Percentiles rank a stretch among this genome's conserved stretches.
phyloP scores from a whole-genome alignment of 129 eudicot species.

The Flaveria bidentis region DNA sequence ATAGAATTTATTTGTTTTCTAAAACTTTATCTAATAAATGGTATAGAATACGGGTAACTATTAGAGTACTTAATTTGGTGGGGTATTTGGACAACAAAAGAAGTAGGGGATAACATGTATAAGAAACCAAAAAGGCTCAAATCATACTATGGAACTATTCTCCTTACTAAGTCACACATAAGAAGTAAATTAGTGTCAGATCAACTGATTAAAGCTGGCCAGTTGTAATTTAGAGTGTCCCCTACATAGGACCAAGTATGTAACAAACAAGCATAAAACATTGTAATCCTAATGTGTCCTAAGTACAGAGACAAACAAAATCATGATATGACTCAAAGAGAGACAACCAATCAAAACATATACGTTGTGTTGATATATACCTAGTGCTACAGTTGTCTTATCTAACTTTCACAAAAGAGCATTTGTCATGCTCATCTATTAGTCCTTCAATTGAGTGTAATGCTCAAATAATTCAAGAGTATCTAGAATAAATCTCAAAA shows the following conservation, averaged over 20 bases:
- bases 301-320: constrained; percentile 7
- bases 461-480: background rate
- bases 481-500: background rate
- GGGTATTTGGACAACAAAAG: constrained; percentile 2
- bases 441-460: background rate
- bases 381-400: background rate
- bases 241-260: background rate
- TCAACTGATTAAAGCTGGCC: background rate
- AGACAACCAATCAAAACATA: background rate
- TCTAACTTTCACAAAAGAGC: constrained; percentile 12
- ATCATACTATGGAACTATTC: background rate
- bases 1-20: background rate
- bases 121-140: background rate
- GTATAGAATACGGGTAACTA: background rate
- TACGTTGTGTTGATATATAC: background rate
- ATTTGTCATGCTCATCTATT: constrained; percentile 12
- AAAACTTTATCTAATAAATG: background rate
- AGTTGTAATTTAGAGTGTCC: background rate
- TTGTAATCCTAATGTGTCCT: constrained; percentile 4
- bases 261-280: constrained; percentile 7
- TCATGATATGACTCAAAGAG: constrained; percentile 2
- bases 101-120: background rate
- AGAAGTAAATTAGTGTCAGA: background rate
- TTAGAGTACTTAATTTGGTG: background rate
- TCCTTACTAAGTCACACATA: background rate